Base-by-base conservation (phyloP, 1,139 yeast species). In the Yamadazyma atmosphaerica region DNA sequence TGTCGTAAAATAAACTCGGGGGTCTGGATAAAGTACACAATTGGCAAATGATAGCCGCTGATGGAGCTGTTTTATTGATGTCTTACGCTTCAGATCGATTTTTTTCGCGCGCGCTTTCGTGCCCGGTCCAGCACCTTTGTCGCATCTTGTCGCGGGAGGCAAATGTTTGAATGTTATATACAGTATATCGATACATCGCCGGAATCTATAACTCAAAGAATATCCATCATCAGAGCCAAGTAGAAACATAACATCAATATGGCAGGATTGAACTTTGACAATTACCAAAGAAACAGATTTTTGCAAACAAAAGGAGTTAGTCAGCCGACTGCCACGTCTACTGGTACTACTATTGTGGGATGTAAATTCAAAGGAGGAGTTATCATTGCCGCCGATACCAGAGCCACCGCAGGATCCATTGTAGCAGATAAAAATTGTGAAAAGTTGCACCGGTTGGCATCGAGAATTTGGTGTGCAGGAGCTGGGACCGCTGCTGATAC, bases 401-500 rank as follows among this genome's bases (percentile, higher is more conserved):
- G 98, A 66, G 98, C 98, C 43, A 92, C 98, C 4, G 83, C 94
- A 28, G 98, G 98, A 16, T 83, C 82, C 42, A 89, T 92, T 52
- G 98, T 92, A 25, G 98, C 98, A 12, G 98, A 92, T 68, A 90
- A 92, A 72, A 92, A 92, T 70, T 90, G 98, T 74, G 97, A 90
- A 60, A 92, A 92, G 67, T 74, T 92, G 49, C 98, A 92, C 67
- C 72, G 95, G 54, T 78, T 92, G 52, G 79, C 97, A 2, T 97
- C 98, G 10, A 79, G 77, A 58, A 92, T 92, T 57, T 92, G 98
- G 98, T 92, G 98, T 79, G 97, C 97, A 39, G 98, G 98, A 54
- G 98, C 98, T 3, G 98, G 98, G 62, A 92, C 98, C 14, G 98
- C 98, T 33, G 98, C 98, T n/a, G 98, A 92, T 61, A 92, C 97